Base-by-base conservation (phyloP, 2,329 filamentous ascomycete species). In the Moelleriella libera region DNA sequence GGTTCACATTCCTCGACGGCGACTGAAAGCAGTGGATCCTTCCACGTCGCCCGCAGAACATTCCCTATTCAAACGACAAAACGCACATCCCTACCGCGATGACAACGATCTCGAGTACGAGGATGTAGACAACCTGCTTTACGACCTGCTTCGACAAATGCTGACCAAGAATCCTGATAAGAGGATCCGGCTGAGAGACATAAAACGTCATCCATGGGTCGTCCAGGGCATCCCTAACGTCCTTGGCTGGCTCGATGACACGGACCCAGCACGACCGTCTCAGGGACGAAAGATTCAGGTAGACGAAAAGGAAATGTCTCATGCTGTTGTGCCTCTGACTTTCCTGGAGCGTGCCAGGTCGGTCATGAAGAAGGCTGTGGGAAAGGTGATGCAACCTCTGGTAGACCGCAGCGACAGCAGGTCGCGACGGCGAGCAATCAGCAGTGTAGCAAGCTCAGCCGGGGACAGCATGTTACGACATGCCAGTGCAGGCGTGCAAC, bases 121-220 rank as follows among this genome's bases (percentile, higher is more conserved):
- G 61, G 79, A 87, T 10, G 78, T 98, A 31, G 85, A 90, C 53
- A 82, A 88, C 44, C 74, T 84, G 9, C 69, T 98, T 7, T 75
- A 81, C 47, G 87, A 98, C 60, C 72, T 98, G 10, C 67, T 98
- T 30, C 73, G 70, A 45, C 79, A 82, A 54, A 81, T 98, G 68
- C 74, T 98, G 49, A 82, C 77, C 55, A 98, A 97, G 66, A 88
- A 97, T 58, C 89, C 90, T 1, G 75, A 85, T 31, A 82, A 89
- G 64, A 82, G 92, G 40, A 96, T 98, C 57, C 85, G 86, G 6
- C 71, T 98, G 46, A 81, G 83, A 50, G 90, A 96, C 56, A 90
- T 97, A 57, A 97, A 97, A 63, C 83, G 85, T 50, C 92, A 98
- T 60, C 82, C 83, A 5, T 98, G 92, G 92, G 83, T 97, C 12